Evolutionary conservation across 1,139 yeast species (phyloP).

Genomic region (Taiozyma onychis): DNA sequence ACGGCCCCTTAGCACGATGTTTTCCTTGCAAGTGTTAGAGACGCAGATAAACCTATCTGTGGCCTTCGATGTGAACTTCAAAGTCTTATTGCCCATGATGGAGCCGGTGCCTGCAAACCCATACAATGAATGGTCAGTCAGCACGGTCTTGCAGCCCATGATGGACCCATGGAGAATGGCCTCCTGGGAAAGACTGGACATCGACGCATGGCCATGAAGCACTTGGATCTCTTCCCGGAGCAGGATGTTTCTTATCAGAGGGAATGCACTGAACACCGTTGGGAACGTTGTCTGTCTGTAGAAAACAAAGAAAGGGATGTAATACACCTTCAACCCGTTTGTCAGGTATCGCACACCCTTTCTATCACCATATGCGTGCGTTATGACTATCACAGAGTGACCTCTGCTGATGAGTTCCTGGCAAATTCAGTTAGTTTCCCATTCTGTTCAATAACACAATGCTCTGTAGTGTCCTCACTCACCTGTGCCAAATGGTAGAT

Average conservation of each 20-base stretch:
- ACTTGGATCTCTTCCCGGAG: conserved; percentile 82
- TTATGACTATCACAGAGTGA: conserved; percentile 84
- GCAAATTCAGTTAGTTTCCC: neutral
- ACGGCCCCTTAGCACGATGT: conserved; percentile 83
- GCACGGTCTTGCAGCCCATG: conserved; percentile 87
- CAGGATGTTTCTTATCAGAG: conserved; percentile 77
- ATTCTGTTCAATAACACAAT: neutral
- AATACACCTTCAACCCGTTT: conserved; percentile 89
- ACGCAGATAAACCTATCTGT: conserved; percentile 94
- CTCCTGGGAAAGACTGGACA: conserved; percentile 83
- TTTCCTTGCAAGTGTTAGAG: conserved; percentile 94
- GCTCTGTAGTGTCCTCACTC: neutral
- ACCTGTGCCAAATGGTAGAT: conserved; percentile 63
- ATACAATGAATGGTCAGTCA: conserved; percentile 93
- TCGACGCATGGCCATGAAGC: conserved; percentile 93
- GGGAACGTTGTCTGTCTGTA: conserved; percentile 86
- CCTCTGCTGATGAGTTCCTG: conserved; percentile 70
- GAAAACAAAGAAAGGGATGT: conserved; percentile 75
- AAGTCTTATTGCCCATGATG: conserved; percentile 77
- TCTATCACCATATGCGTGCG: conserved; percentile 83
- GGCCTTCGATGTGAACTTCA: conserved; percentile 80
- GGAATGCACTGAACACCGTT: conserved; percentile 82
- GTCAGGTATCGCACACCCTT: conserved; percentile 77
- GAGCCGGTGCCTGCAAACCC: conserved; percentile 88
- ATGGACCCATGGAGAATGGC: conserved; percentile 86